Base-by-base conservation (phyloP, 192 early-diverging fungal genomes). In the Gaertneriomyces sp. region DNA sequence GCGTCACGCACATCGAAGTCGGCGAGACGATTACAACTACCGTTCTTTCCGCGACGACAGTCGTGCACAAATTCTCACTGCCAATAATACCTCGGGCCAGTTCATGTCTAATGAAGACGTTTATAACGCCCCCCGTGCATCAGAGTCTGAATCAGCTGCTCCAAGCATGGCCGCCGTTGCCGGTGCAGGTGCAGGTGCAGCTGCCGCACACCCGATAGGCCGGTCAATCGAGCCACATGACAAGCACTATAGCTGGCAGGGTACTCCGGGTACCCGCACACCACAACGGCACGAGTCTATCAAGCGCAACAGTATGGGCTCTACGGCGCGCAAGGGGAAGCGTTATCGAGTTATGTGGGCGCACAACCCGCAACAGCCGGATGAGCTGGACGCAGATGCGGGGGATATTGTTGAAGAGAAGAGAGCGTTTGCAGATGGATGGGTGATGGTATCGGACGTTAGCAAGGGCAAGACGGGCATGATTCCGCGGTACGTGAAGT, bases 341-440 rank as follows among this genome's bases (percentile, higher is more conserved):
- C 9, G 33, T 12, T 70, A 70, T 47, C 11, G 42, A 7, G 60
- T 57, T 25, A 53, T 63, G 19, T 70, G 69, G 69, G 5, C 19
- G 7, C 20, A 33, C 0, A 64, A 20, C 45, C 69, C 69, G 1
- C 8, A 39, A 6, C 61, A 63, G 53, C 52, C 39, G 41, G 69
- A 70, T 58, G 69, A 70, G 47, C 17, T 70, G 17, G 61, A 56
- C 11, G 61, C 53, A 7, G 38, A n/a, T 42, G 43, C 59, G 0
- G 69, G 69, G 0, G 69, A 70, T 45, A 57, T 70, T 14, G 52
- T 70, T 4, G 55, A 63, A 42, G 69, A 70, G 61, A 63, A 61
- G 25, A 41, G 61, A 14, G 14, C 50, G 0, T 70, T 63, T 41
- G 69, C 69, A 7, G 69, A 70, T 58, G 69, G 69, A 14, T 70